Evolutionary conservation across 2,329 filamentous ascomycete species (phyloP), one percentile per base, ranked within the genome.

Genomic region (Aspergillus versicolor): DNA sequence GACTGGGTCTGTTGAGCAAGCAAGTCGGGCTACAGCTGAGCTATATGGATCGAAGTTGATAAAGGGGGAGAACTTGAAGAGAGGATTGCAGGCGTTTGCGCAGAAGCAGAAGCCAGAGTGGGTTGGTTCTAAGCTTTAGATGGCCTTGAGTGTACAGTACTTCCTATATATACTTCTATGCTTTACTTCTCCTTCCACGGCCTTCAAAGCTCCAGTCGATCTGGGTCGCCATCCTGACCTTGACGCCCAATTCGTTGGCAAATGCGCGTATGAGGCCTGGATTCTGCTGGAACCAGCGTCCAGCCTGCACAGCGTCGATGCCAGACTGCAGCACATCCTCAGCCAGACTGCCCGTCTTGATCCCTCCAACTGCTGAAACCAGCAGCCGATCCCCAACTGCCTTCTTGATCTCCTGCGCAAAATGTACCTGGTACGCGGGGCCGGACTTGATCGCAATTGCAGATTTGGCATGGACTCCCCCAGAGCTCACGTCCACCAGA

Each of bases 11-110:
- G 87, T 86, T 0, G 82, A 85, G 68, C 78, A 82, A 58, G 87
- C 77, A 1, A 91, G 44, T 86, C 95, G 9, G 90, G 96, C 78
- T 92, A 86, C 75, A 88, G 96, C 82, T 82, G 91, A 74, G 84
- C 90, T 60, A 84, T 97, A 47, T 96, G 95, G 81, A 89, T 95
- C 76, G 82, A 86, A 51, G 4, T 69, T 96, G 67, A 94, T 96
- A 77, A 91, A 90, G 34, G 93, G 88, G 71, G 84, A 91, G 76
- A 93, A 97, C 75, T 91, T 96, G 77, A 96, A 96, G 83, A 88
- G 96, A 73, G 90, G 90, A 64, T 88, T 64, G 61, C 42, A 68
- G 57, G 82, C 82, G 5, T 85, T 84, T 73, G 75, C 75, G 37
- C 88, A 90, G 74, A 96, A 96, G 84, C 84, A 88, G 78, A 91